Evolutionary conservation across 805 yeast genomes (phyloP).

Genomic region (Schwanniomyces yamadae): DNA sequence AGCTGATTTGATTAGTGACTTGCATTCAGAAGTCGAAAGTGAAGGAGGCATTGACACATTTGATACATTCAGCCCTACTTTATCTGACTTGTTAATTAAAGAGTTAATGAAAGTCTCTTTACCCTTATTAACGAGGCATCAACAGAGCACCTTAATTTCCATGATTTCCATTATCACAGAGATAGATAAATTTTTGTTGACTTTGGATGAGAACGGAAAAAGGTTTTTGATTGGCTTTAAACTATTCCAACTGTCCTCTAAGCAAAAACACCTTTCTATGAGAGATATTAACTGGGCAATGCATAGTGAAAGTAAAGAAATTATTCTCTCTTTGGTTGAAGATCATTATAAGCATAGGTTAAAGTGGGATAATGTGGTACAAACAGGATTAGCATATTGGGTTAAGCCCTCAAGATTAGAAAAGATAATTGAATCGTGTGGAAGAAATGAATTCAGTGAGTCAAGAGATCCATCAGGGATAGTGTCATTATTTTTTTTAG

Average conservation of each 20-base stretch:
- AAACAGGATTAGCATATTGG: slow-evolving; percentile 76
- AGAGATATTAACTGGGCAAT: slow-evolving; percentile 88
- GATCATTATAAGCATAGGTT: slow-evolving; percentile 43
- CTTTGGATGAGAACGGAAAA: slow-evolving; percentile 64
- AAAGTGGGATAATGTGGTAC: slow-evolving; percentile 60
- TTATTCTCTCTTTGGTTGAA: slow-evolving; percentile 52
- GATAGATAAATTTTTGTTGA: slow-evolving; percentile 43
- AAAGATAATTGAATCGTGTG: slow-evolving; percentile 61
- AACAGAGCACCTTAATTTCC: slow-evolving; percentile 77
- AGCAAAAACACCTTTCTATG: slow-evolving; percentile 60
- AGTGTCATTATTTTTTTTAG: slow-evolving; percentile 73
- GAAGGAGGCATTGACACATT: slow-evolving; percentile 24
- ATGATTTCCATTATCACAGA: slow-evolving; percentile 64
- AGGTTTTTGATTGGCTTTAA: slow-evolving; percentile 71
- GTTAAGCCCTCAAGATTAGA: slow-evolving; percentile 28
- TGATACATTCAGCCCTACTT: slow-evolving; percentile 36
- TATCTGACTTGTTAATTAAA: slow-evolving; percentile 52
- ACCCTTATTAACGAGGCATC: slow-evolving; percentile 86
- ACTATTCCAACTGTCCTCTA: slow-evolving; percentile 51
- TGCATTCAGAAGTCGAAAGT: not conserved
- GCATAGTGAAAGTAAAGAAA: slow-evolving; percentile 75
- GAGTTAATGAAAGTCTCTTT: slow-evolving; percentile 62
- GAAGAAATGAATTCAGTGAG: slow-evolving; percentile 65
- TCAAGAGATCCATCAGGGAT: slow-evolving; percentile 66
- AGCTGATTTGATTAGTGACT: slow-evolving; percentile 2